A percentile compares a stretch with the other conserved stretches of the same genome.
Conservation (phyloP, 2,329 filamentous ascomycete species). For the Kalaharituber pfeilii region DNA sequence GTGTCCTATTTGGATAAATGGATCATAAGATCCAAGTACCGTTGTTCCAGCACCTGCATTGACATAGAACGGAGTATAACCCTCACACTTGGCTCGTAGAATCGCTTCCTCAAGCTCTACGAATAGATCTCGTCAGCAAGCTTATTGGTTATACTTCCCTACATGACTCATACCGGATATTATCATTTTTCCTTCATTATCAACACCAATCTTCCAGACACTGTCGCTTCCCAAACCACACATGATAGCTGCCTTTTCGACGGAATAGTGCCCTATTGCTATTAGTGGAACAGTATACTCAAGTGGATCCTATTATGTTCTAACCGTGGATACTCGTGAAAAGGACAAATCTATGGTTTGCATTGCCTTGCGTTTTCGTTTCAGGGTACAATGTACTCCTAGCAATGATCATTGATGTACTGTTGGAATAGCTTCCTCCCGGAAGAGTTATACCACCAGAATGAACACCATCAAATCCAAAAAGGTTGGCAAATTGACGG, state of each 20-base stretch:
- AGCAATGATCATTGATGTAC: slow-evolving; percentile 69
- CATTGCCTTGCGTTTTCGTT: slow-evolving; percentile 58
- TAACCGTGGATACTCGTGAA: slow-evolving; percentile 47
- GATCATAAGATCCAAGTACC: slow-evolving; percentile 76
- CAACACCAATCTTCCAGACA: slow-evolving; percentile 59
- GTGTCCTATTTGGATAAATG: slow-evolving; percentile 49
- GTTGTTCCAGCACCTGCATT: slow-evolving; percentile 93
- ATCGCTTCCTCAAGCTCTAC: slow-evolving; percentile 48
- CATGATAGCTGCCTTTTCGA: slow-evolving; percentile 88
- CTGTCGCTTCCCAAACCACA: slow-evolving; percentile 62
- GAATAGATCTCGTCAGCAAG: slow-evolving; percentile 28
- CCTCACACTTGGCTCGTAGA: slow-evolving; percentile 41
- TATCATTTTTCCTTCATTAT: slow-evolving; percentile 54
- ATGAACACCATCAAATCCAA: slow-evolving; percentile 53
- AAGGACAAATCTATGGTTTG: slow-evolving; percentile 48
- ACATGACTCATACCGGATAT: slow-evolving; percentile 9
- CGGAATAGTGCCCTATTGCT: slow-evolving; percentile 51
- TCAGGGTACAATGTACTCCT: slow-evolving; percentile 69
- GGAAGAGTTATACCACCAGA: slow-evolving; percentile 58
- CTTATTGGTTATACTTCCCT: slow-evolving; percentile 4
- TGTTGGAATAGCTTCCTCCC: slow-evolving; percentile 71
- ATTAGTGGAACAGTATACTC: not conserved
- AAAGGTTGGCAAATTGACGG: slow-evolving; percentile 52
- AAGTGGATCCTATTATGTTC: no score
- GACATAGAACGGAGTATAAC: slow-evolving; percentile 77